Base-by-base conservation (phyloP, 2,329 filamentous ascomycete genomes). In the Ilyonectria mors-panacis region DNA sequence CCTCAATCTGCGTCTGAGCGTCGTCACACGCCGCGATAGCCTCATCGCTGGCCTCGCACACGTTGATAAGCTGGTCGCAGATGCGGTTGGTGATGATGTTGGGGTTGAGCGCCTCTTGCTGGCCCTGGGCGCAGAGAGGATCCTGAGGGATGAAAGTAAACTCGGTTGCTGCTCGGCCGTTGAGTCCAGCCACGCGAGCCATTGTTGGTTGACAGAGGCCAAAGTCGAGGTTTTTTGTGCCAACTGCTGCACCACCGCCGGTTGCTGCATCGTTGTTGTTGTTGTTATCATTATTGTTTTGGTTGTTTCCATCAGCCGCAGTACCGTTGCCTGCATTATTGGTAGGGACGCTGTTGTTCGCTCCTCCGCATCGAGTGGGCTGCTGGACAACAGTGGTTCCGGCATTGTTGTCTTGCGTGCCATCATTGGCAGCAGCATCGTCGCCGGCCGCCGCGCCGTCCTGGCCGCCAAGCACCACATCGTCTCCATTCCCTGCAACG, bases 21-120 rank as follows among this genome's bases (percentile, higher is more conserved):
- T 80, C 79, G 56, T 78, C 72, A 79, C 88, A 91, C 6, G 85
- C 83, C 13, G 84, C 77, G 70, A 87, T 84, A 60, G 89, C 91
- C 4, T 87, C 89, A 28, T 82, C 84, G 76, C 89, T 90, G 59
- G 90, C 90, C 44, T 83, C 81, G 81, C 91, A 93, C 42, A 90
- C 88, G 80, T 92, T 92, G 76, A 80, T 85, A 65, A 93, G 85
- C 82, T 92, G 89, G 79, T 93, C 90, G 80, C 88, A 90, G 78
- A 93, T 89, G 68, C 89, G 87, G 85, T 91, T 92, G 78, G 89
- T 91, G 83, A 93, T 93, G 84, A 93, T 93, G 82, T 88, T 88
- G 63, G 90, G 90, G 87, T 93, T 92, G 51, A 92, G 83, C 9
- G 90, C 90, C 77, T 92, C 91, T 74, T 89, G 81, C 80, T 93